Percentiles rank a stretch among this genome's conserved stretches.
Evolutionary conservation across 1,284 basidiomycete genomes (phyloP).

Genomic region (Prillingera fragicola): DNA sequence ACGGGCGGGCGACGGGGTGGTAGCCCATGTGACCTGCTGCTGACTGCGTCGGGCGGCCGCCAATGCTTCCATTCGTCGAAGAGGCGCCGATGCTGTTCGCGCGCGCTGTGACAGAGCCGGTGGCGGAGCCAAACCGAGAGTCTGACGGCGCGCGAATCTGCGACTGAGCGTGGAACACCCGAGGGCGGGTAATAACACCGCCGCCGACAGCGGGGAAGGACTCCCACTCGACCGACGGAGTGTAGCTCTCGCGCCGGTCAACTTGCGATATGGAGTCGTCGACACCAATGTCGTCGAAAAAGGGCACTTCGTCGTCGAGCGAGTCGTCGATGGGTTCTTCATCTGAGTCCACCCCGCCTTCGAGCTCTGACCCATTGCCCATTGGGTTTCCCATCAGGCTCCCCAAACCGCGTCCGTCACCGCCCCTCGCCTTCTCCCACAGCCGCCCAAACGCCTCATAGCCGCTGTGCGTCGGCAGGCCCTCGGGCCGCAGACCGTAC

Average conservation of each 20-base stretch:
- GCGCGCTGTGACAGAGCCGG: slow-evolving; percentile 45
- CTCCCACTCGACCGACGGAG: slow-evolving; percentile 34
- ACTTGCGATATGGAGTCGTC: too few species aligned
- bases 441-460: slow-evolving; percentile 47
- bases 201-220: slow-evolving; percentile 71
- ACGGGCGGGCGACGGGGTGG: slow-evolving; percentile 20
- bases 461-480: slow-evolving; percentile 57
- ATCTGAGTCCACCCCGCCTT: too few species aligned
- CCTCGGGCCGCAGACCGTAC: slow-evolving; percentile 91
- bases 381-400: slow-evolving; percentile 45
- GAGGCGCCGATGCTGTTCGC: slow-evolving; percentile 42
- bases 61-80: slow-evolving; percentile 27
- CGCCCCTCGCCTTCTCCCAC: slow-evolving; percentile 58
- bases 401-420: slow-evolving; percentile 54
- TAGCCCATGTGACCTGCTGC: slow-evolving; percentile 2
- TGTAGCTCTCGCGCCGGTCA: slow-evolving; percentile 13
- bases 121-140: slow-evolving; percentile 31
- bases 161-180: slow-evolving; percentile 67
- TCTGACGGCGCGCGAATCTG: slow-evolving; percentile 54
- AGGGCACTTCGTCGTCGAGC: slow-evolving; percentile 1
- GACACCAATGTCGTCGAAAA: slow-evolving; percentile 19
- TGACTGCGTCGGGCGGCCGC: slow-evolving; percentile 10
- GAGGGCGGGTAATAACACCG: slow-evolving; percentile 65
- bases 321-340: neutral
- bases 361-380: too few species aligned